Base-by-base conservation (phyloP, 2,329 filamentous ascomycete species). In the Aspergillus vadensis region DNA sequence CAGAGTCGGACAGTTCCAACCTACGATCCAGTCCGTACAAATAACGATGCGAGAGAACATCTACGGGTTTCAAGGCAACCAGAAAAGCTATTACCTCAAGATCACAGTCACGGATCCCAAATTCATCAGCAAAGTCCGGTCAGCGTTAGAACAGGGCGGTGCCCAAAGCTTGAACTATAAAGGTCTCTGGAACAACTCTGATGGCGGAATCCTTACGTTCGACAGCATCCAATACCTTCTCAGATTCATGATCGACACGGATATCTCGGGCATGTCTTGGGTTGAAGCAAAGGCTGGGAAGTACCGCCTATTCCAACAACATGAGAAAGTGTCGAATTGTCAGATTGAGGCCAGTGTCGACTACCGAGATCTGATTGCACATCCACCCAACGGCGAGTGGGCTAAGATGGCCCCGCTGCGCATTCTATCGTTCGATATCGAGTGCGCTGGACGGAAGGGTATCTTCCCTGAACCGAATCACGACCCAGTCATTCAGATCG, bases 401-500 rank as follows among this genome's bases (percentile, higher is more conserved):
- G 91, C 92, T 27, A 99, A 97, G 79, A 97, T 98, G 88, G 95
- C 96, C 0, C 95, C 95, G 0, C 82, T 99, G 3, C 88, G 95
- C 63, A 90, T 97, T 50, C 79, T 99, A 49, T 98, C 95, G 4
- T 98, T 99, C 72, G 95, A 99, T 85, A 99, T 99, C 69, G 95
- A 99, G 77, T 99, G 95, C 76, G 95, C 95, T 68, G 95, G 95
- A 55, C 90, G 96, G 68, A 98, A 99, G 78, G 95, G 95, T 66
- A 90, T 99, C 72, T 99, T 99, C 71, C 95, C 96, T 0, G 95
- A 99, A 76, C 88, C 96, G 9, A 88, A 94, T 62, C 80, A 91
- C 19, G 95, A 99, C 70, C 92, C 94, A 0, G 93, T 99, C 66
- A 99, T 99, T 67, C 95, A 99, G 75, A 99, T 99, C 65, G 95